Evolutionary conservation across 2,329 filamentous ascomycete genomes (phyloP).

Genomic region (Apiospora kogelbergensis): DNA sequence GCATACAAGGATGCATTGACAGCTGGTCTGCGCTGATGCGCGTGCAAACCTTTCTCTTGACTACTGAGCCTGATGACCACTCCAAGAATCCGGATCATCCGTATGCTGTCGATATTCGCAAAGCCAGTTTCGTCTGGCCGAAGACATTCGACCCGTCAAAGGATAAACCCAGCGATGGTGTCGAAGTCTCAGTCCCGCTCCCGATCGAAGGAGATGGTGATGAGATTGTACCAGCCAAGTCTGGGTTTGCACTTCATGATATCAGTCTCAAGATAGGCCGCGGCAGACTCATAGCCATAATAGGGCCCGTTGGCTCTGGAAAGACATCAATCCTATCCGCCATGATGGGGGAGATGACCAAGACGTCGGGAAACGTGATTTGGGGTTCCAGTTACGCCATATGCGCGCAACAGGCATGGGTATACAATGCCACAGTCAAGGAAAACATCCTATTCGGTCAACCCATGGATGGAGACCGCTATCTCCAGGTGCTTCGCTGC

Average conservation of each 20-base stretch:
- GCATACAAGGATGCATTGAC: conserved; percentile 86
- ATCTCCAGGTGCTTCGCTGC: conserved; percentile 73
- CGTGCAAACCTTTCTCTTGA: conserved; percentile 80
- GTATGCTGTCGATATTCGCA: conserved; percentile 62
- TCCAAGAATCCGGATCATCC: conserved; percentile 49
- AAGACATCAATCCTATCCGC: conserved; percentile 86
- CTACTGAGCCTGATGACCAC: conserved; percentile 68
- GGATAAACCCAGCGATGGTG: neutral
- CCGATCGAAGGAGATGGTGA: neutral
- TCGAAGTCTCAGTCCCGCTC: neutral
- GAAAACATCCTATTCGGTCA: conserved; percentile 89
- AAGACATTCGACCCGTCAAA: conserved; percentile 39
- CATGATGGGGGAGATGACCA: conserved; percentile 87
- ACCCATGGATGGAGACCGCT: conserved; percentile 69
- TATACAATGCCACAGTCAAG: conserved; percentile 80
- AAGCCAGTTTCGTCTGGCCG: conserved; percentile 85
- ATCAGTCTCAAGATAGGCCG: conserved; percentile 65
- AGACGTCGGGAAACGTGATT: conserved; percentile 47
- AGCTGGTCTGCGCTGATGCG: conserved; percentile 78
- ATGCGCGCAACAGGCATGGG: conserved; percentile 93
- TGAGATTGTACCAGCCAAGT: conserved; percentile 32
- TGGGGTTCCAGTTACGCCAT: conserved; percentile 78
- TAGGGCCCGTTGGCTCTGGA: conserved; percentile 78
- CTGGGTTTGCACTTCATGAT: conserved; percentile 67
- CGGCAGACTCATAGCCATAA: conserved; percentile 75